phyloP scores from a whole-genome alignment of 495 filamentous ascomycete genomes.

The Rhypophila decipiens region DNA sequence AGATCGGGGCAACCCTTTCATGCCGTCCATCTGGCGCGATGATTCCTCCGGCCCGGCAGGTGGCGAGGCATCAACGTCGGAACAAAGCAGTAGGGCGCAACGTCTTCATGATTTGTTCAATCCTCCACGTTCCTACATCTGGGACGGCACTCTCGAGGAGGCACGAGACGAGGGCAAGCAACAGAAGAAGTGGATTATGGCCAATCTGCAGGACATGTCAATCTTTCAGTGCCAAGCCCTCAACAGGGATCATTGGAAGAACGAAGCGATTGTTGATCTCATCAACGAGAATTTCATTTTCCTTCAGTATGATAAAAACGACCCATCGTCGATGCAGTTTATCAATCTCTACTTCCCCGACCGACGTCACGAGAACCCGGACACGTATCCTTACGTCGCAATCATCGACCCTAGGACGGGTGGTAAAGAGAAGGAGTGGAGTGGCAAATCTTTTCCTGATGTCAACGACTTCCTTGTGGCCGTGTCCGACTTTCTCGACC shows the following conservation, averaged over 20 bases:
- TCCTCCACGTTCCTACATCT: slow-evolving; percentile 85
- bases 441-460: slow-evolving; percentile 68
- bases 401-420: slow-evolving; percentile 94
- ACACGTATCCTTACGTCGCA: slow-evolving; percentile 83
- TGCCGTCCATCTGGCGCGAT: slow-evolving; percentile 78
- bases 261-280: slow-evolving; percentile 65
- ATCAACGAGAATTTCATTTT: slow-evolving; percentile 92
- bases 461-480: slow-evolving; percentile 81
- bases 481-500: slow-evolving; percentile 89
- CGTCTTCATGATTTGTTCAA: slow-evolving; percentile 85
- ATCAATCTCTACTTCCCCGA: slow-evolving; percentile 82
- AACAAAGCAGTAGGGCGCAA: slow-evolving; percentile 21
- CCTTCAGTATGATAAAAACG: slow-evolving; percentile 81
- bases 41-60: too few relatives aligned
- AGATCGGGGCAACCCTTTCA: slow-evolving; percentile 57
- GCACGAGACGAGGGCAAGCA: slow-evolving; percentile 81
- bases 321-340: slow-evolving; percentile 68
- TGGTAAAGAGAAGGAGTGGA: slow-evolving; percentile 96
- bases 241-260: slow-evolving; percentile 95
- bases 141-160: slow-evolving; percentile 63
- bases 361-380: slow-evolving; percentile 62
- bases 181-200: slow-evolving; percentile 83
- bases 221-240: slow-evolving; percentile 89
- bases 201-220: slow-evolving; percentile 88
- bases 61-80: too few relatives aligned